These are phyloP conservation scores for Podila epicladia DNA, from an alignment of 192 early-diverging fungal genomes.

Conservation along the genomic window DNA sequence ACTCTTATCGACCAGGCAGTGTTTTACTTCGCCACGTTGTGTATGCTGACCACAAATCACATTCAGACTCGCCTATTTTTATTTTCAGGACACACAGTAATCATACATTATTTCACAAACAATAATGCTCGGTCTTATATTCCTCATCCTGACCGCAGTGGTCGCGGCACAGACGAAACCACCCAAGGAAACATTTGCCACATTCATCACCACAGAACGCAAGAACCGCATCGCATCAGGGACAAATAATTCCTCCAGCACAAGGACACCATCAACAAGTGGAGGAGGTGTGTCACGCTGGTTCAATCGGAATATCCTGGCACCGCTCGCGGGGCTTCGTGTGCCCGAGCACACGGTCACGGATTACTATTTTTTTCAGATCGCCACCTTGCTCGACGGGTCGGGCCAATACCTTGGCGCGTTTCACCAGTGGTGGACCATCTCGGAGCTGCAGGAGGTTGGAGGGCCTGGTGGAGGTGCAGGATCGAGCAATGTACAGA, in stretches of 20 bases:
- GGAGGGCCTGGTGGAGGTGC: background rate
- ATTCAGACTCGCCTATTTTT: too few relatives aligned
- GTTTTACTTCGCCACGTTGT: too few relatives aligned
- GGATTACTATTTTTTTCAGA: slow-evolving; percentile 46
- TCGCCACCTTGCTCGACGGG: slow-evolving; percentile 42
- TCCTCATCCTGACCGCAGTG: slow-evolving; percentile 19
- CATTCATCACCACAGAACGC: slow-evolving; percentile 29
- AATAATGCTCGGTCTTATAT: slow-evolving; percentile 23
- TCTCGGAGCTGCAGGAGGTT: slow-evolving; percentile 41
- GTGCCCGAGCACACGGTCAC: slow-evolving; percentile 46
- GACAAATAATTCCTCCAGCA: background rate
- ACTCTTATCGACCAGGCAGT: too few relatives aligned
- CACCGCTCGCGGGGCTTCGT: slow-evolving; percentile 26
- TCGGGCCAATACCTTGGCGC: slow-evolving; percentile 49
- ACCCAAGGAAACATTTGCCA: slow-evolving; percentile 38
- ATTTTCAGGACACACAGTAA: too few relatives aligned
- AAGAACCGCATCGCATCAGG: slow-evolving; percentile 6
- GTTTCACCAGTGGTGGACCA: slow-evolving; percentile 43
- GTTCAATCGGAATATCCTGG: slow-evolving; percentile 44
- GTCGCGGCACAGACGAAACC: slow-evolving; percentile 46
- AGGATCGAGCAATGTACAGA: background rate
- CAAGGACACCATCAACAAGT: background rate
- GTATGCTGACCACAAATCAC: too few relatives aligned
- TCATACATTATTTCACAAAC: background rate
- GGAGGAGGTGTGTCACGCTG: slow-evolving; percentile 21